phyloP scores from a whole-genome alignment of 2,329 filamentous ascomycete genomes.

The Penicillium hordei region DNA sequence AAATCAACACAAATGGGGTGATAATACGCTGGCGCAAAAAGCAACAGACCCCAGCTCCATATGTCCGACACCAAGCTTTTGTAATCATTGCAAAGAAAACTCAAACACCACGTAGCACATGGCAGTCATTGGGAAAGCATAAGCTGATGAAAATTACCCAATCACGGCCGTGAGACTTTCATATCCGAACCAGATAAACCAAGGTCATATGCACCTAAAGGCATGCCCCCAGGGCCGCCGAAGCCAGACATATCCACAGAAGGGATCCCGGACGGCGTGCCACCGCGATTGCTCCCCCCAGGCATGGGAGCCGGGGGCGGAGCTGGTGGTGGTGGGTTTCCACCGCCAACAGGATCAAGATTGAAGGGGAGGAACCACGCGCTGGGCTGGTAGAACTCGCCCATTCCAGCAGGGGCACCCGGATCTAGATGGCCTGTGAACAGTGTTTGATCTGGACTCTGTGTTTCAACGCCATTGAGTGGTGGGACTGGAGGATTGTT shows the following conservation, averaged over 20 bases:
- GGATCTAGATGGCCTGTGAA: slow-evolving; percentile 41
- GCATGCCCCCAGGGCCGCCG: slow-evolving; percentile 21
- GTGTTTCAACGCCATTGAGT: slow-evolving; percentile 27
- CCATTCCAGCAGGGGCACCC: slow-evolving; percentile 35
- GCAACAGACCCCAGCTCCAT: slow-evolving; percentile 4
- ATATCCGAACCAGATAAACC: slow-evolving; percentile 25
- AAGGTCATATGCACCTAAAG: slow-evolving; percentile 31
- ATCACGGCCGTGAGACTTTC: slow-evolving; percentile 17
- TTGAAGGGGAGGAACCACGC: slow-evolving; percentile 96
- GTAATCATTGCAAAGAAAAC: slow-evolving; percentile 10
- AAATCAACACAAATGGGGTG: neutral
- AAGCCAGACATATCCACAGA: slow-evolving; percentile 25
- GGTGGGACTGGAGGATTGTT: slow-evolving; percentile 31
- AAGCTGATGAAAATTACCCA: neutral
- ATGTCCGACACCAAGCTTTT: slow-evolving; percentile 4
- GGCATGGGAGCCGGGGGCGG: slow-evolving; percentile 13
- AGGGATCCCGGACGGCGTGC: neutral
- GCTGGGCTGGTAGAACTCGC: slow-evolving; percentile 50
- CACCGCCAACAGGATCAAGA: slow-evolving; percentile 62
- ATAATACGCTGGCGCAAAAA: neutral
- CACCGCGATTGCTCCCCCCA: slow-evolving; percentile 9
- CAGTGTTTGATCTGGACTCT: slow-evolving; percentile 26
- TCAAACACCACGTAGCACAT: slow-evolving; percentile 16
- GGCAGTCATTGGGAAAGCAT: slow-evolving; percentile 12
- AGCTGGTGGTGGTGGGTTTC: slow-evolving; percentile 8